These are phyloP conservation scores for Penicillium sp. DNA, from an alignment of 2,329 filamentous ascomycete genomes.

Conservation along the genomic window DNA sequence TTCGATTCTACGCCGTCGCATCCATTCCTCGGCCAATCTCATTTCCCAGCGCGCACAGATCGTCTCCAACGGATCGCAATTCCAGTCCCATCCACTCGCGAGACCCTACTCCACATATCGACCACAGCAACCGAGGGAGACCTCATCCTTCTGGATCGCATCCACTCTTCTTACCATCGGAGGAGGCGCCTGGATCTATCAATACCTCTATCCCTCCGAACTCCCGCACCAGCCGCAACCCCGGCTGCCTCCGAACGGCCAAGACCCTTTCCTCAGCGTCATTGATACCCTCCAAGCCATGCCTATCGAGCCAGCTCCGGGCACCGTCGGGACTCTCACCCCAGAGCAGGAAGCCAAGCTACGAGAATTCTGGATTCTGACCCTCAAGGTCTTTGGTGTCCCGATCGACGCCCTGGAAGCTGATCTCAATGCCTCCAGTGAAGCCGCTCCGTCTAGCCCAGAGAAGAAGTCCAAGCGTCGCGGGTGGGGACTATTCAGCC, in stretches of 20 bases:
- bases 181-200: constrained; percentile 37
- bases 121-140: constrained; percentile 27
- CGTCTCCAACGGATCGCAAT: constrained; percentile 20
- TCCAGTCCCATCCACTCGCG: constrained; percentile 24
- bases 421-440: constrained; percentile 14
- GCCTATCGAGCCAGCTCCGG: constrained; percentile 44
- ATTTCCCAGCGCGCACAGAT: constrained; percentile 21
- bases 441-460: constrained; percentile 23
- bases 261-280: constrained; percentile 31
- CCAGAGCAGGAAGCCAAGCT: constrained; percentile 85
- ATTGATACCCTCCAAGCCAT: constrained; percentile 40
- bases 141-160: constrained; percentile 42
- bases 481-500: constrained; percentile 66
- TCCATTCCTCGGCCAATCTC: constrained; percentile 33
- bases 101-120: constrained; percentile 29
- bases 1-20: constrained; percentile 29
- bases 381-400: constrained; percentile 75
- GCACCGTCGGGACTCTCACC: constrained; percentile 85
- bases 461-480: constrained; percentile 69
- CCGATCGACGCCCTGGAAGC: constrained; percentile 29
- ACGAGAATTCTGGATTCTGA: constrained; percentile 77
- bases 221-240: constrained; percentile 8
- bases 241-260: constrained; percentile 12
- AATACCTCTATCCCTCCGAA: constrained; percentile 26
- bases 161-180: constrained; percentile 34